Base-by-base conservation (phyloP, 2,329 filamentous ascomycete genomes). In the Domatiomyces catenatus region DNA sequence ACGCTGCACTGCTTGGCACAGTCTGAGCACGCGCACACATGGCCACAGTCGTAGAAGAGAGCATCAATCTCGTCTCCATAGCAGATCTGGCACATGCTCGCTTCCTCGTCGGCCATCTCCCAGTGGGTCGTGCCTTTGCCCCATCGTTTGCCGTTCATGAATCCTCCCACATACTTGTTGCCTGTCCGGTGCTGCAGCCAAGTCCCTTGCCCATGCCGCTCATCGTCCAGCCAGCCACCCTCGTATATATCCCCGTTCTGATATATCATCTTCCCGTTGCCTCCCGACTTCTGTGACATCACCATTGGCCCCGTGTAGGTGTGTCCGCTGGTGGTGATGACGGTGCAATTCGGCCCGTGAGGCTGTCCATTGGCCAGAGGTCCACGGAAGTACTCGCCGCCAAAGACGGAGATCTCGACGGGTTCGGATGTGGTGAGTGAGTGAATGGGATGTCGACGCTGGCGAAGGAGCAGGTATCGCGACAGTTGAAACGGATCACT, bases 81-180 rank as follows among this genome's bases (percentile, higher is more conserved):
- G 66, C 79, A 82, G 51, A 82, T 80, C 51, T 75, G 71, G 60
- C 79, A 82, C 5, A 76, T 61, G 45, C 73, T 69, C 62, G 75
- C 72, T 54, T 79, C 75, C 51, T 81, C 77, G 50, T 81, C 76
- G 2, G 77, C 78, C 22, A 76, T 73, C 57, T 77, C 75, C 71
- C 76, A 81, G 55, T 75, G 73, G 50, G 76, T 80, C 39, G 77
- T 72, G n/a, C 79, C 79, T 55, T 76, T 75, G 48, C 78, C 79
- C 56, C 76, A 74, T 42, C 75, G 73, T 63, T 77, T 77, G 56
- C 77, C 76, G 50, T 76, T 70, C 56, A 74, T 71, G 69, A 77
- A 82, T 18, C 75, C 76, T 22, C 79, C 79, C 12, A 75, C 73
- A 55, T 78, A 81, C 43, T 75, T 75, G 60, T 81, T 80, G 46